Evolutionary conservation across 129 eudicot species (phyloP).

Genomic region (Silybum marianum): DNA sequence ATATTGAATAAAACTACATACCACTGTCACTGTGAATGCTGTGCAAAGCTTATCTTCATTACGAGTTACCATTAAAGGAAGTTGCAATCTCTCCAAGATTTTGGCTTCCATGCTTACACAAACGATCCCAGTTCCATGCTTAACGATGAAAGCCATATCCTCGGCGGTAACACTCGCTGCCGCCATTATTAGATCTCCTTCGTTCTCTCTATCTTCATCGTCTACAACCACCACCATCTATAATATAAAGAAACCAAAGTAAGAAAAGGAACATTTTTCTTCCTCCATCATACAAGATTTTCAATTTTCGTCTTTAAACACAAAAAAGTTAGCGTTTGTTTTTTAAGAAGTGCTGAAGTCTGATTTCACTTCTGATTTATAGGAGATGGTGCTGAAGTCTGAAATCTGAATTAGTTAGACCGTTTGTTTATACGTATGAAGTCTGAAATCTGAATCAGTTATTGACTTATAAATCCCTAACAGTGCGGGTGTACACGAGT

Average conservation of each 20-base stretch:
- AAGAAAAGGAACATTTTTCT: not conserved
- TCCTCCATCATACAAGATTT: not conserved
- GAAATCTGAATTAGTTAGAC: too few species aligned
- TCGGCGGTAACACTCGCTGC: constrained; percentile 74
- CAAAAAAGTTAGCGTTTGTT: too few species aligned
- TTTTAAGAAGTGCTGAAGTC: too few species aligned
- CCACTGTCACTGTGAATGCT: constrained; percentile 89
- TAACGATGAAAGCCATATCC: constrained; percentile 83
- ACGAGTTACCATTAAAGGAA: constrained; percentile 71
- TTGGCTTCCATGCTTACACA: constrained; percentile 86
- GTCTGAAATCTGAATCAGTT: too few species aligned
- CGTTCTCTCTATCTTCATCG: constrained; percentile 90
- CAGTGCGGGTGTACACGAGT: too few species aligned
- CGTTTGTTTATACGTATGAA: too few species aligned
- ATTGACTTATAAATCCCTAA: too few species aligned
- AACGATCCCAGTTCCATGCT: constrained; percentile 86
- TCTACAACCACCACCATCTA: constrained; percentile 89
- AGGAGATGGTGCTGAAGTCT: too few species aligned
- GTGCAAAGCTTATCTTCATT: constrained; percentile 75
- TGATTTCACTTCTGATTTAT: too few species aligned
- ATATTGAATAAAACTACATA: constrained; percentile 31
- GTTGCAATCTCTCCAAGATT: constrained; percentile 64
- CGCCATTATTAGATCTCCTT: constrained; percentile 87
- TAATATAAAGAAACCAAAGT: constrained; percentile 1
- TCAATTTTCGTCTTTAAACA: not conserved